These are phyloP conservation scores for Globisporangium radiosum DNA, from an alignment of 352 stramenopile species.

Conservation along the genomic window DNA sequence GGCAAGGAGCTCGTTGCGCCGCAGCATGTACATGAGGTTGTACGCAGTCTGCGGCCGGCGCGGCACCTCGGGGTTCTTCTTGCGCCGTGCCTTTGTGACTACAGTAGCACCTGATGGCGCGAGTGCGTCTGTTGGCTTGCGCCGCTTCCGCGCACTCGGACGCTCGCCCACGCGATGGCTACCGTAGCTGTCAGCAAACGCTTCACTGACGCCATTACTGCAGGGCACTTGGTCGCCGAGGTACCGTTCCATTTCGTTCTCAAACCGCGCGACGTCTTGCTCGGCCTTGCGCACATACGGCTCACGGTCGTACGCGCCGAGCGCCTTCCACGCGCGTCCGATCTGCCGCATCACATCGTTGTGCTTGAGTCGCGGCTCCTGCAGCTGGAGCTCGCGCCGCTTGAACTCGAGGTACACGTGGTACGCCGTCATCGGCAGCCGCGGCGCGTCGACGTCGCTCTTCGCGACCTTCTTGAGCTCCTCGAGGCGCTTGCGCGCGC, in stretches of 20 bases:
- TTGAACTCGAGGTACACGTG: slow-evolving; percentile 34
- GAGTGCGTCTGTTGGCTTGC: slow-evolving; percentile 1
- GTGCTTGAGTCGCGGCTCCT: slow-evolving; percentile 24
- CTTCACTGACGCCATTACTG: not conserved
- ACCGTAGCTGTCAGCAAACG: slow-evolving; percentile 2
- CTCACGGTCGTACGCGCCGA: slow-evolving; percentile 23
- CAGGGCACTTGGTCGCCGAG: slow-evolving; percentile 2
- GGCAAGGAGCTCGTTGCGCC: slow-evolving; percentile 40
- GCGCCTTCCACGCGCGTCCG: slow-evolving; percentile 32
- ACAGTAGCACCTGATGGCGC: not conserved
- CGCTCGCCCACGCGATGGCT: slow-evolving; percentile 1
- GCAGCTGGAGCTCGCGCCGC: slow-evolving; percentile 23
- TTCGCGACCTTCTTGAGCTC: slow-evolving; percentile 28
- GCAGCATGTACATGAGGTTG: slow-evolving; percentile 61
- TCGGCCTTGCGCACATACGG: slow-evolving; percentile 32
- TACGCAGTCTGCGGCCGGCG: slow-evolving; percentile 40
- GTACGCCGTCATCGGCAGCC: slow-evolving; percentile 35
- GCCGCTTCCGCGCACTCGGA: slow-evolving; percentile 9
- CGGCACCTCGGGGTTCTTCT: slow-evolving; percentile 20
- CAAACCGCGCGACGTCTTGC: slow-evolving; percentile 37
- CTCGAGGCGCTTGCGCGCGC: slow-evolving; percentile 22
- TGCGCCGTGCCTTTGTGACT: slow-evolving; percentile 6
- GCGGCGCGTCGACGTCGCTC: slow-evolving; percentile 25
- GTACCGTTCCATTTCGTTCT: slow-evolving; percentile 41
- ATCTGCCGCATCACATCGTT: slow-evolving; percentile 45